phyloP scores from a whole-genome alignment of 2,329 filamentous ascomycete genomes.

The Paecilomyces dactylethromorphus region DNA sequence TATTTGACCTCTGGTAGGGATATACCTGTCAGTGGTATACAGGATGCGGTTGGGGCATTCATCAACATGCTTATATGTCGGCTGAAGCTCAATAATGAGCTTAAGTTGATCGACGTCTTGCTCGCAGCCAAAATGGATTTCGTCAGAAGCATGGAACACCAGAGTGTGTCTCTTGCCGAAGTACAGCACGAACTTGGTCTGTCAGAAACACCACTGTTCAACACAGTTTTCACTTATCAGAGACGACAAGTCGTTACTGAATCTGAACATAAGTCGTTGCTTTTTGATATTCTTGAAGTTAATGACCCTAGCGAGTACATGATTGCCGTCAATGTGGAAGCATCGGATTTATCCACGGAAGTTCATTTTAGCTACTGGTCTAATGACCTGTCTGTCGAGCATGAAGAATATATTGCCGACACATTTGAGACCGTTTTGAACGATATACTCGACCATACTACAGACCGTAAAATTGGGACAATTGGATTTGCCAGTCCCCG shows the following conservation, averaged over 20 bases:
- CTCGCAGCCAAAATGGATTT: slow-evolving; percentile 14
- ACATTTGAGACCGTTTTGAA: slow-evolving; percentile 26
- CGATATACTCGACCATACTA: slow-evolving; percentile 16
- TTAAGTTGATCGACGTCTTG: slow-evolving; percentile 14
- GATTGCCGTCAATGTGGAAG: slow-evolving; percentile 21
- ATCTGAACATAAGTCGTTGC: background rate
- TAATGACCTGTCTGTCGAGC: slow-evolving; percentile 39
- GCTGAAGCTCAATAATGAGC: slow-evolving; percentile 18
- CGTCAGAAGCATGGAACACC: slow-evolving; percentile 12
- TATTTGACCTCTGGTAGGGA: slow-evolving; percentile 33
- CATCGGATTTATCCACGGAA: slow-evolving; percentile 33
- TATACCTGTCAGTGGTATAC: slow-evolving; percentile 26
- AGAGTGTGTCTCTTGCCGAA: slow-evolving; percentile 12
- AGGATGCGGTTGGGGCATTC: slow-evolving; percentile 27
- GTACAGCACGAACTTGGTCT: slow-evolving; percentile 20
- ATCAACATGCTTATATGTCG: slow-evolving; percentile 17
- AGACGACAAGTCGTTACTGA: slow-evolving; percentile 2
- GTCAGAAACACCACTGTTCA: slow-evolving; percentile 19
- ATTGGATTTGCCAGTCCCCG: slow-evolving; percentile 24
- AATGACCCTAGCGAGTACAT: slow-evolving; percentile 12
- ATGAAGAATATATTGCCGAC: slow-evolving; percentile 24
- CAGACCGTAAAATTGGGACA: slow-evolving; percentile 14
- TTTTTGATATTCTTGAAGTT: slow-evolving; percentile 5
- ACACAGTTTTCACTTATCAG: slow-evolving; percentile 22
- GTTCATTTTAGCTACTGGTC: slow-evolving; percentile 48